Evolutionary conservation across 1,284 basidiomycete species (phyloP).

Genomic region (Cryptococcus sp.): DNA sequence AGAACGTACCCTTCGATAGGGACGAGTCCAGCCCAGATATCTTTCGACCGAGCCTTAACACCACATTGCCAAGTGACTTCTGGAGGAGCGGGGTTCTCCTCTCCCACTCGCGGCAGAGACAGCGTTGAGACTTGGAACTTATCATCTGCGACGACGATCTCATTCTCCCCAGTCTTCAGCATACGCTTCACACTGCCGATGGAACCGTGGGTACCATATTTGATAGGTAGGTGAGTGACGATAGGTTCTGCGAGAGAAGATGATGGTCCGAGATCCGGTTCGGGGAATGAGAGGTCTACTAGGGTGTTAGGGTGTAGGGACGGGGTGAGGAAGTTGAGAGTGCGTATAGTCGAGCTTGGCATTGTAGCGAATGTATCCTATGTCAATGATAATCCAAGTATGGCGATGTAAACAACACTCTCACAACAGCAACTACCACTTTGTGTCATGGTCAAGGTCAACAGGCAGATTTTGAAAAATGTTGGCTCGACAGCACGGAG

Average conservation of each 20-base stretch:
- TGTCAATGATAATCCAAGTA: too few species aligned
- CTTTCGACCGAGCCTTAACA: conserved; percentile 23
- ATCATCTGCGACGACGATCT: conserved; percentile 43
- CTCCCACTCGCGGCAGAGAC: conserved; percentile 15
- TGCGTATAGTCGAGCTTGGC: conserved; percentile 17
- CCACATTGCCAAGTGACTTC: conserved; percentile 24
- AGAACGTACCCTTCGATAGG: conserved; percentile 22
- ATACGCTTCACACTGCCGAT: conserved; percentile 45
- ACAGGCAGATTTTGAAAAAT: too few species aligned
- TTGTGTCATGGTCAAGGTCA: too few species aligned
- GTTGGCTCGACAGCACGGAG: too few species aligned
- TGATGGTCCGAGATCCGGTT: conserved; percentile 22
- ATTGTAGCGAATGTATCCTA: too few species aligned
- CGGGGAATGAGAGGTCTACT: conserved; percentile 44
- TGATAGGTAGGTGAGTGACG: conserved; percentile 46
- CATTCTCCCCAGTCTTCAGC: conserved; percentile 16
- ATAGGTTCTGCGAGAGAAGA: conserved; percentile 37
- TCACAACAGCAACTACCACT: too few species aligned
- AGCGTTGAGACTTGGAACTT: conserved; percentile 40
- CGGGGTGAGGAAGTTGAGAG: conserved; percentile 47
- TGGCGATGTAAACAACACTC: too few species aligned
- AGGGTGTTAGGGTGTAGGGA: conserved; percentile 49
- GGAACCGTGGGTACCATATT: conserved; percentile 36
- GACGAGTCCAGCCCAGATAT: conserved; percentile 42
- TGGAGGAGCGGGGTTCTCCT: conserved; percentile 25